Conservation (phyloP, 192 early-diverging fungal genomes). For the Rhizophagus clarus region DNA sequence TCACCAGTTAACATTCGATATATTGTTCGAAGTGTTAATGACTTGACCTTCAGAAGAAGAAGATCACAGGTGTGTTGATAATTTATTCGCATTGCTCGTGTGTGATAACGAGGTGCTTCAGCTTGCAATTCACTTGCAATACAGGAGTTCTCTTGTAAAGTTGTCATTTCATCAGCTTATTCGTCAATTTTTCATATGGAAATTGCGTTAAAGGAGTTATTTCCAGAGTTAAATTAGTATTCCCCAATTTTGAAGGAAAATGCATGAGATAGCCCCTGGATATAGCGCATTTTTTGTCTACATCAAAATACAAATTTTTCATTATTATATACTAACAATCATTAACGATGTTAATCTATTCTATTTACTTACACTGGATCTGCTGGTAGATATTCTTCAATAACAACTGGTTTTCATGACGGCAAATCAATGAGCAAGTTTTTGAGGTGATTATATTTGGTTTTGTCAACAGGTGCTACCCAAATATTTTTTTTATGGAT, state of each 20-base stretch:
- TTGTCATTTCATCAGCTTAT: background rate
- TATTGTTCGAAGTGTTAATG: background rate
- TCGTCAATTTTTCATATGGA: background rate
- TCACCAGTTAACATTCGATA: background rate
- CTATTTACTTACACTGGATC: background rate
- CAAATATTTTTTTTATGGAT: too few relatives aligned
- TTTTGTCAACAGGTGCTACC: too few relatives aligned
- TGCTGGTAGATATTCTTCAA: background rate
- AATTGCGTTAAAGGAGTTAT: background rate
- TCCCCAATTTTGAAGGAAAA: background rate
- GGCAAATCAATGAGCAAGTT: too few relatives aligned
- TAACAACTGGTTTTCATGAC: too few relatives aligned
- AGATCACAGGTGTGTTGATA: background rate
- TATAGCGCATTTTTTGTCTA: background rate
- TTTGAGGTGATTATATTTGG: too few relatives aligned
- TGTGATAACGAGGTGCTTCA: background rate
- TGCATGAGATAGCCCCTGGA: background rate
- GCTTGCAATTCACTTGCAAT: background rate
- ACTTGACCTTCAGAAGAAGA: background rate
- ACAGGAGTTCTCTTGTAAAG: background rate
- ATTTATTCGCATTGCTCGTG: background rate
- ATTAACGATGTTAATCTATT: background rate
- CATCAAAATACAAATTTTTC: background rate
- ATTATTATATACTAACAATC: background rate
- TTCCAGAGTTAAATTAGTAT: background rate